Evolutionary conservation across 2,329 filamentous ascomycete genomes (phyloP).

Genomic region (Apiospora phragmitis): DNA sequence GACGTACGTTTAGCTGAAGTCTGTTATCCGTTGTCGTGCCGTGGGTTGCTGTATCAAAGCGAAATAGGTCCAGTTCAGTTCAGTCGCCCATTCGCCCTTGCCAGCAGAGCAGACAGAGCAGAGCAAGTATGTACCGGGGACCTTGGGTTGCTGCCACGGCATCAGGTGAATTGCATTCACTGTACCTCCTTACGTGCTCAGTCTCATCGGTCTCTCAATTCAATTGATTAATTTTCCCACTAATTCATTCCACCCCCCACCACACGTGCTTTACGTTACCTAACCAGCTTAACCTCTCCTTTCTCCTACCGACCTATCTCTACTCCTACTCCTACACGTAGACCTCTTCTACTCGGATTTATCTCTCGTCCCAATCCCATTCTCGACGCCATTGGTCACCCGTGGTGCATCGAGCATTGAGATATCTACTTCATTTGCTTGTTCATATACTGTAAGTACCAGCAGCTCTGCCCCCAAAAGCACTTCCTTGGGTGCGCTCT

Average conservation of each 20-base stretch:
- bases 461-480: neutral
- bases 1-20: neutral
- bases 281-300: neutral
- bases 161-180: neutral
- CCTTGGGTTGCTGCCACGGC: neutral
- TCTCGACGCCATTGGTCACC: neutral
- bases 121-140: neutral
- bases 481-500: neutral
- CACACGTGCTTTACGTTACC: slow-evolving; percentile 1
- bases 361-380: neutral
- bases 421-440: neutral
- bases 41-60: neutral
- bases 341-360: slow-evolving; percentile 6
- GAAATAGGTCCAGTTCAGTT: neutral
- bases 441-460: neutral
- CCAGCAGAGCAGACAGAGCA: neutral
- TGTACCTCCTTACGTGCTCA: neutral
- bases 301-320: neutral
- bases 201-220: neutral
- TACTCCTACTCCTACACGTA: neutral
- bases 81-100: neutral
- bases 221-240: neutral
- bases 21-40: neutral
- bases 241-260: neutral
- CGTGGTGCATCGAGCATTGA: neutral